These are phyloP conservation scores for Botrytis cinerea DNA, from an alignment of 2,329 filamentous ascomycete genomes.

Conservation along the genomic window DNA sequence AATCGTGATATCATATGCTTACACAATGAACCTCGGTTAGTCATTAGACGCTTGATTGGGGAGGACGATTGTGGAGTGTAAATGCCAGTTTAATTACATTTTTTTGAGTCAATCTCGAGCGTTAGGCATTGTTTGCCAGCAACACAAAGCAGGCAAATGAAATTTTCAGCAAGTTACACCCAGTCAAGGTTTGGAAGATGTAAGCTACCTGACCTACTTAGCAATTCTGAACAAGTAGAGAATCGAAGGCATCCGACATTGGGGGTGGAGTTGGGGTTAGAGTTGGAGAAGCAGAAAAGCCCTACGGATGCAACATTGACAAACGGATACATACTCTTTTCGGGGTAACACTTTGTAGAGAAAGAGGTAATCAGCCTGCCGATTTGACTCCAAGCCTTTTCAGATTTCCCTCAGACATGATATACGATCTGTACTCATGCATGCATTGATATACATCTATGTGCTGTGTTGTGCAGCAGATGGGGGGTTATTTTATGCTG, in stretches of 20 bases:
- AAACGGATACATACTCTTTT: constrained; percentile 23
- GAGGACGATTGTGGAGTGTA: neutral
- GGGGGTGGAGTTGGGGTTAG: no score
- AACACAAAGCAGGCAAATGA: neutral
- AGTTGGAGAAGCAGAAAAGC: constrained; percentile 1
- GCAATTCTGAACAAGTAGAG: neutral
- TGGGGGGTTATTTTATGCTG: constrained; percentile 11
- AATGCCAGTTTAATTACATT: neutral
- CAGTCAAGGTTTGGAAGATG: neutral
- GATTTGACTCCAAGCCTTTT: neutral
- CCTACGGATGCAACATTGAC: constrained; percentile 26
- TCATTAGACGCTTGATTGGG: neutral
- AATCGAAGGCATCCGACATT: neutral
- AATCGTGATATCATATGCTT: neutral
- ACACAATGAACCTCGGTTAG: neutral
- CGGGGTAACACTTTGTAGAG: neutral
- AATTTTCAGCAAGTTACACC: neutral
- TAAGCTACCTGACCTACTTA: neutral
- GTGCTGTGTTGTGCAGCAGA: constrained; percentile 13
- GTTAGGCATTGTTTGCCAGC: neutral
- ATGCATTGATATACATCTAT: constrained; percentile 14
- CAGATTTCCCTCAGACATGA: constrained; percentile 12
- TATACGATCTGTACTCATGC: constrained; percentile 18
- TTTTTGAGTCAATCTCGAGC: neutral
- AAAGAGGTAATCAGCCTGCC: constrained; percentile 3